phyloP scores from a whole-genome alignment of 2,329 filamentous ascomycete species.

The Penicillium sclerotigenum region DNA sequence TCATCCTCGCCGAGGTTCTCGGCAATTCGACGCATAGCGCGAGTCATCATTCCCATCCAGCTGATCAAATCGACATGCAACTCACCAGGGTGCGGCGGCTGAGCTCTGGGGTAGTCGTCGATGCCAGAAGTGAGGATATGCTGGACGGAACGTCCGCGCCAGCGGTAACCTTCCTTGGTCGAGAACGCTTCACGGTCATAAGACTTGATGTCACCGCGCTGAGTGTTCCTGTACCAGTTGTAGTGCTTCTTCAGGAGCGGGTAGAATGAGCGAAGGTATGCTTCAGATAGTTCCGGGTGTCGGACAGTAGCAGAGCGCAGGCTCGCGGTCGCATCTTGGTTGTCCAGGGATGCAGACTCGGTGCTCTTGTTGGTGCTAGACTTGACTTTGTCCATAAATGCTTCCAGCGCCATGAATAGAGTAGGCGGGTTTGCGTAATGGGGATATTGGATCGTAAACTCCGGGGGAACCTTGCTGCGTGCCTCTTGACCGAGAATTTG shows the following conservation, averaged over 20 bases:
- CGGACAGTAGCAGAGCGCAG: conserved; percentile 64
- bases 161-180: conserved; percentile 87
- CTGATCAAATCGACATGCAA: conserved; percentile 91
- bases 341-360: conserved; percentile 24
- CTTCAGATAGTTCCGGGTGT: conserved; percentile 63
- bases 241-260: conserved; percentile 86
- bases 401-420: conserved; percentile 82
- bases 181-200: conserved; percentile 90
- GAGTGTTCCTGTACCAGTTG: conserved; percentile 91
- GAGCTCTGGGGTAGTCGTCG: conserved; percentile 91
- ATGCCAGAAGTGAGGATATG: conserved; percentile 91
- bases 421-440: conserved; percentile 98
- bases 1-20: conserved; percentile 70
- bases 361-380: conserved; percentile 41
- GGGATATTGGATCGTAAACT: conserved; percentile 94
- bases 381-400: conserved; percentile 75
- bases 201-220: conserved; percentile 81
- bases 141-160: conserved; percentile 81
- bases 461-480: conserved; percentile 85
- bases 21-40: conserved; percentile 77
- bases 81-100: conserved; percentile 93
- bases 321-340: conserved; percentile 37
- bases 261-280: conserved; percentile 74
- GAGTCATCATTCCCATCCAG: conserved; percentile 96
- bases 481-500: conserved; percentile 91